Percentiles rank a stretch among this genome's conserved stretches.
These are phyloP conservation scores for Penicillium vulpinum DNA, from an alignment of 2,329 filamentous ascomycete genomes.

Conservation along the genomic window DNA sequence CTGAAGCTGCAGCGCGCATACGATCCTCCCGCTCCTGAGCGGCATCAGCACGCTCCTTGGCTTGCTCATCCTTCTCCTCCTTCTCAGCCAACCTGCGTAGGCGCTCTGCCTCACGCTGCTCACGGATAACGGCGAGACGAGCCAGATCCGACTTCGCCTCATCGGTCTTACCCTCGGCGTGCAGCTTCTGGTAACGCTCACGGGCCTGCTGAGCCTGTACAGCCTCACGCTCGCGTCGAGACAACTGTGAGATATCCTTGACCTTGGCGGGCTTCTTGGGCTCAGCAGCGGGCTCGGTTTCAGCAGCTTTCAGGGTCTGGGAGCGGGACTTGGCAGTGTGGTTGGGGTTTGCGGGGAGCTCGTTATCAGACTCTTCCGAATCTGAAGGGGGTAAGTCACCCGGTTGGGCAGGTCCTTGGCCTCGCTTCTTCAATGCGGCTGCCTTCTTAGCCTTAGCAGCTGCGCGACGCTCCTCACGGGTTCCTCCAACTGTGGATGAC, in stretches of 20 bases:
- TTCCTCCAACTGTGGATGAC: constrained; percentile 56
- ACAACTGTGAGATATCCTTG: constrained; percentile 56
- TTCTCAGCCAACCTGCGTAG: constrained; percentile 77
- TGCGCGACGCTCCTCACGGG: constrained; percentile 83
- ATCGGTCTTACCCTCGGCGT: constrained; percentile 94
- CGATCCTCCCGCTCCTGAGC: constrained; percentile 41
- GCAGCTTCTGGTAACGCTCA: constrained; percentile 86
- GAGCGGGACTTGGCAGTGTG: constrained; percentile 68
- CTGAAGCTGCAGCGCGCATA: constrained; percentile 41
- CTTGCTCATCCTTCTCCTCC: constrained; percentile 49
- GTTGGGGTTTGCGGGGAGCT: constrained; percentile 80
- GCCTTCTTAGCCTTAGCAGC: constrained; percentile 89
- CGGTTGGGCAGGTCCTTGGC: constrained; percentile 69
- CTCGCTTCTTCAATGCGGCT: constrained; percentile 77
- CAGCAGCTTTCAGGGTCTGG: constrained; percentile 66
- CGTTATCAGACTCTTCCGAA: constrained; percentile 49
- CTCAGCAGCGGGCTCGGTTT: constrained; percentile 53
- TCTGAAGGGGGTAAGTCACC: constrained; percentile 82
- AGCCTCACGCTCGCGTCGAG: constrained; percentile 71
- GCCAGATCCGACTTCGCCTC: constrained; percentile 89
- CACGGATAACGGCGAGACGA: constrained; percentile 74
- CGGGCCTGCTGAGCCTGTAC: constrained; percentile 83
- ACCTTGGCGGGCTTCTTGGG: constrained; percentile 43
- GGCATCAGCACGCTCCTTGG: constrained; percentile 38
- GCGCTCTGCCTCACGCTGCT: constrained; percentile 82